These are phyloP conservation scores for Yamadazyma conglobata DNA, from an alignment of 1,139 yeast genomes.

Conservation along the genomic window DNA sequence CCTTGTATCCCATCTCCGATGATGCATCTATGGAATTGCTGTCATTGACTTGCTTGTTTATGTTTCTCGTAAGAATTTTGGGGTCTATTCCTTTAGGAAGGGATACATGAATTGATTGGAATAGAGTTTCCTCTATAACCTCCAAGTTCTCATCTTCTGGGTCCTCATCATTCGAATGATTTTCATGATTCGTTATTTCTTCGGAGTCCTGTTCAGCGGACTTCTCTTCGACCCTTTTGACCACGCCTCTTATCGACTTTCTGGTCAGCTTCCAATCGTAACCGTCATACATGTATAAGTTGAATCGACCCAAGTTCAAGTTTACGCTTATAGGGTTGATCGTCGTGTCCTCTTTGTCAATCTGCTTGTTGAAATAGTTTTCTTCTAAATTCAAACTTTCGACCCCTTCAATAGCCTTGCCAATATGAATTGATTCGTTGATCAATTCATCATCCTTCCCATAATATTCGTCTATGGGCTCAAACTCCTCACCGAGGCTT, in stretches of 20 bases:
- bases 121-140: constrained; percentile 60
- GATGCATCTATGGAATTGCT: constrained; percentile 12
- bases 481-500: constrained; percentile 6
- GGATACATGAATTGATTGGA: constrained; percentile 70
- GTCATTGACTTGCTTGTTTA: constrained; percentile 45
- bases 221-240: constrained; percentile 54
- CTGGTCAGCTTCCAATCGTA: constrained; percentile 89
- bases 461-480: constrained; percentile 24
- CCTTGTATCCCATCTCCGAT: constrained; percentile 23
- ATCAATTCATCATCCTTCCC: constrained; percentile 5
- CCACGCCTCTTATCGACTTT: constrained; percentile 58
- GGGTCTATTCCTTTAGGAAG: constrained; percentile 52
- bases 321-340: constrained; percentile 30
- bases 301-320: constrained; percentile 20
- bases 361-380: constrained; percentile 38
- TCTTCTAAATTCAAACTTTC: constrained; percentile 30
- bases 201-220: constrained; percentile 27
- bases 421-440: constrained; percentile 1
- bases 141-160: constrained; percentile 20
- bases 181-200: constrained; percentile 13
- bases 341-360: constrained; percentile 6
- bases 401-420: constrained; percentile 1
- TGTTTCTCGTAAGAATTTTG: constrained; percentile 44
- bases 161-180: constrained; percentile 12
- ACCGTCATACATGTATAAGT: constrained; percentile 75